Evolutionary conservation across 148 eudicot species (phyloP).

Genomic region (Rhododendron mucronatum): DNA sequence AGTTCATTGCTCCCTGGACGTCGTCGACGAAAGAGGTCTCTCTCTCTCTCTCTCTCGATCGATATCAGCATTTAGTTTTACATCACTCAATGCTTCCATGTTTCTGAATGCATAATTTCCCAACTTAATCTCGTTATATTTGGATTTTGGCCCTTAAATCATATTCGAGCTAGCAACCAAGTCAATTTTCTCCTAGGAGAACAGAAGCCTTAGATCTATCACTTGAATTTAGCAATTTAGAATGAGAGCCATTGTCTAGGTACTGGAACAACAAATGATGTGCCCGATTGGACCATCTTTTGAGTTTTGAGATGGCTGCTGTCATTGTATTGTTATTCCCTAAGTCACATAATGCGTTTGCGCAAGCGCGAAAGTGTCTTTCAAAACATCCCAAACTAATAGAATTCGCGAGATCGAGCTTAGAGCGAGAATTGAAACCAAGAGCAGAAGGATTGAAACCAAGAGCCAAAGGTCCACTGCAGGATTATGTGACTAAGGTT

Average conservation of each 20-base stretch:
- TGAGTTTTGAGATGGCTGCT: background rate
- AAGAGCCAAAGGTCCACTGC: too few species aligned
- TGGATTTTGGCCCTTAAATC: background rate
- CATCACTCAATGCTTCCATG: background rate
- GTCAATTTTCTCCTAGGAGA: background rate
- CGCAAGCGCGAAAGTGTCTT: too few species aligned
- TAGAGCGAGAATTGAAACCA: too few species aligned
- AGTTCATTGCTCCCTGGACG: conserved; percentile 95
- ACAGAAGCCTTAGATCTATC: background rate
- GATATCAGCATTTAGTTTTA: background rate
- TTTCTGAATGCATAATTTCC: background rate
- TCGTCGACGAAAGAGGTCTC: conserved; percentile 91
- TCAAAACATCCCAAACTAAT: too few species aligned
- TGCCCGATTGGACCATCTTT: background rate
- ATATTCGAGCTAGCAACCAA: background rate
- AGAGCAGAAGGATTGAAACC: too few species aligned
- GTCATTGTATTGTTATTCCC: background rate
- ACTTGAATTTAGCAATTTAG: background rate
- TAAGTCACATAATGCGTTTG: too few species aligned
- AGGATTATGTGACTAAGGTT: background rate
- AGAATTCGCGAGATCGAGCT: too few species aligned
- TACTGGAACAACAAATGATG: background rate
- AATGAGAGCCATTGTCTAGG: background rate
- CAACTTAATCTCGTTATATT: background rate
- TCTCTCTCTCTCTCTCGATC: background rate